These are phyloP conservation scores for Monascus purpureus DNA, from an alignment of 495 filamentous ascomycete species.

Conservation along the genomic window DNA sequence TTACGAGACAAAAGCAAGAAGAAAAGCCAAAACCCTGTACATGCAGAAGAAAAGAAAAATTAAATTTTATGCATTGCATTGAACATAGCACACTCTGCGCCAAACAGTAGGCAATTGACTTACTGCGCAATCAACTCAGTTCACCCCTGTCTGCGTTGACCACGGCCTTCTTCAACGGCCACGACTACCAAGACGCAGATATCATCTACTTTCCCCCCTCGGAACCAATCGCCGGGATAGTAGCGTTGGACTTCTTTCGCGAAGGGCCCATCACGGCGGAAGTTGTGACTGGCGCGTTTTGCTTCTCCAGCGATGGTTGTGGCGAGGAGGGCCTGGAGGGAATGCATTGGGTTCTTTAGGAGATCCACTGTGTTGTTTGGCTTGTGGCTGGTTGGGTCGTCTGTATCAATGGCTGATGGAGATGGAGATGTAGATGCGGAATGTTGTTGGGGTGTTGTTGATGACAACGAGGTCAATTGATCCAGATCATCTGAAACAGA, in stretches of 20 bases:
- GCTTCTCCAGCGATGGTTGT: slow-evolving; percentile 63
- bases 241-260: slow-evolving; percentile 81
- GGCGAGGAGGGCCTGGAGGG: slow-evolving; percentile 65
- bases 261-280: slow-evolving; percentile 76
- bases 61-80: no score
- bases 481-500: slow-evolving; percentile 40
- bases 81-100: no score
- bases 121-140: no score
- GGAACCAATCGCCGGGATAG: slow-evolving; percentile 70
- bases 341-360: slow-evolving; percentile 12
- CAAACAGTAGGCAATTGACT: no score
- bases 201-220: slow-evolving; percentile 84
- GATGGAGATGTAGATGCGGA: slow-evolving; percentile 11
- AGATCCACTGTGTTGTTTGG: slow-evolving; percentile 5
- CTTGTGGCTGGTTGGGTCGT: not conserved
- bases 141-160: no score
- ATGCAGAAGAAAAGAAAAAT: no score
- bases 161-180: slow-evolving; percentile 41
- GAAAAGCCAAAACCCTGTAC: no score
- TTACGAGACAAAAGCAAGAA: no score
- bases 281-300: slow-evolving; percentile 68
- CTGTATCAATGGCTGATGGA: slow-evolving; percentile 4
- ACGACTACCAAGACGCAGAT: slow-evolving; percentile 70
- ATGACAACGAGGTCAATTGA: slow-evolving; percentile 34
- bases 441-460: no score